These are phyloP conservation scores for Daldinia decipiens DNA, from an alignment of 495 filamentous ascomycete genomes.

Conservation along the genomic window DNA sequence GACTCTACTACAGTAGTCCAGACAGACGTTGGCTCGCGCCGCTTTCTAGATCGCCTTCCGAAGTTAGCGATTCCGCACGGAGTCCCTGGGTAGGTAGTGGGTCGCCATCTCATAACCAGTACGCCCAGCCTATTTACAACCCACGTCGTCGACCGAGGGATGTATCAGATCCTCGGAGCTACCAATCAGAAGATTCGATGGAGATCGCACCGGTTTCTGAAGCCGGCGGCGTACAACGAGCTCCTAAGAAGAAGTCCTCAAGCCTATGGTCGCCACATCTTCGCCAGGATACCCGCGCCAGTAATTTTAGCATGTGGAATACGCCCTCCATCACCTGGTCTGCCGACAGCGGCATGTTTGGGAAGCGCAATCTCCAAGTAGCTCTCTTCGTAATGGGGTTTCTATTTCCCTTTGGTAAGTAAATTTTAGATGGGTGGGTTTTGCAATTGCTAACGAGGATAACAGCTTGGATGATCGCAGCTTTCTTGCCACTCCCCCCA, in stretches of 20 bases:
- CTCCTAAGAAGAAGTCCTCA: constrained; percentile 58
- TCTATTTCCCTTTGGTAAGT: constrained; percentile 79
- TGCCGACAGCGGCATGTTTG: constrained; percentile 66
- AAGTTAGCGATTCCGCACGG: constrained; percentile 52
- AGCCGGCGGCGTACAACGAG: constrained; percentile 41
- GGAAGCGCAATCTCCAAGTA: constrained; percentile 81
- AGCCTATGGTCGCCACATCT: constrained; percentile 82
- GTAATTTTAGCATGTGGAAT: constrained; percentile 68
- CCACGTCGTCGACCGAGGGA: constrained; percentile 62
- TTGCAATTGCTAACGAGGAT: constrained; percentile 13
- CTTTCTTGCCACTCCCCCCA: constrained; percentile 80
- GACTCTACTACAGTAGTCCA: constrained; percentile 65
- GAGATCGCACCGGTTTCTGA: constrained; percentile 45
- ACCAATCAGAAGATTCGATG: constrained; percentile 44
- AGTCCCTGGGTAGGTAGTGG: constrained; percentile 53
- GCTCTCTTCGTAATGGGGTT: constrained; percentile 90
- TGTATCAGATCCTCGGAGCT: constrained; percentile 22
- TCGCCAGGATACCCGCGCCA: constrained; percentile 67
- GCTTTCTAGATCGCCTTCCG: constrained; percentile 53
- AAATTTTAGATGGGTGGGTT: background rate
- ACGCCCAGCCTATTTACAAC: constrained; percentile 61
- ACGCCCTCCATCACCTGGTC: constrained; percentile 76
- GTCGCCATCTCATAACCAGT: constrained; percentile 60
- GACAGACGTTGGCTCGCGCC: constrained; percentile 59
- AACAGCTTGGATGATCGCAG: constrained; percentile 84